Base-by-base conservation (phyloP, 176 grass and related monocot species). In the Chloris gayana region DNA sequence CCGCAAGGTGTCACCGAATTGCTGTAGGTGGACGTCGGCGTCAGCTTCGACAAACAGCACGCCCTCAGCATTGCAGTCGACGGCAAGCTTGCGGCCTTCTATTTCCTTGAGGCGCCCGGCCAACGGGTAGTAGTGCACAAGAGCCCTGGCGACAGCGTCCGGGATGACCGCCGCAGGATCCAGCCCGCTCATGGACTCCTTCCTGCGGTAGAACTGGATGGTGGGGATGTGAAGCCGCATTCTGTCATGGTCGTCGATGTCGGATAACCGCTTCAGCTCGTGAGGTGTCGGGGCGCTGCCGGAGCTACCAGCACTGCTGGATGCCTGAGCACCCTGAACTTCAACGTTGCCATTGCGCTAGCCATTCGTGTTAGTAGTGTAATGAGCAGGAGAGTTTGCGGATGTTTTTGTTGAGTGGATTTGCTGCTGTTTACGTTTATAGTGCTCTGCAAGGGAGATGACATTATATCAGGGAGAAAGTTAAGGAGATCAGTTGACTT, bases 241-340 rank as follows among this genome's bases (percentile, higher is more conserved):
- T 0, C 90, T 87, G 71, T 95, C 93, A 77, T 95, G 93, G 87
- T 95, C 93, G 72, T 95, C 93, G 85, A 95, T 92, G 87, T 95
- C 90, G 2, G 93, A 95, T 0, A 95, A 87, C 29, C 85, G 87
- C 88, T 95, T 95, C 82, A 95, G 78, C 79, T 90, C 93, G 0
- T 53, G 24, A 0, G 93, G 93, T 15, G 93, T 95, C 42, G 72
- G 42, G 6, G 74, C 24, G 19, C n/a, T n/a, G 90, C 81, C 72
- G 93, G 93, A 73, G 64, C 21, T 47, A 95, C 93, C 85, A 95
- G 87, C 85, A 41, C 82, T 33, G 90, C 69, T 7, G 81, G 49
- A 19, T 22, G 38, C 70, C 90, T 80, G n/a, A 84, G 42, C 32
- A 92, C 93, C 19, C 70, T 67, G 79, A 95, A 92, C 64, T 24